These are phyloP conservation scores for Arthrobotrys iridis DNA, from an alignment of 2,329 filamentous ascomycete genomes.

Conservation along the genomic window DNA sequence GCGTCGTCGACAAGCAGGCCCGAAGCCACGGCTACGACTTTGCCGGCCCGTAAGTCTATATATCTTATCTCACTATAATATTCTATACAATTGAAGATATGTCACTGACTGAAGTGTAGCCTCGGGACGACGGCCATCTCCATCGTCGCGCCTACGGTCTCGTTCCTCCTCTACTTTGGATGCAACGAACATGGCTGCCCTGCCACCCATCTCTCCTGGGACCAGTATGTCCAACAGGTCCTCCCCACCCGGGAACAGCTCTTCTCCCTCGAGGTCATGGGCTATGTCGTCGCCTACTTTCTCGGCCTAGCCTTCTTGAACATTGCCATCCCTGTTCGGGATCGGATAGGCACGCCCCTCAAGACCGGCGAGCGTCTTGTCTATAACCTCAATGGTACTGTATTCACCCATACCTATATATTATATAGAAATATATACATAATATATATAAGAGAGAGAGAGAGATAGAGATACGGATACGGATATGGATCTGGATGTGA, in stretches of 20 bases:
- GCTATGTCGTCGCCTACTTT: constrained; percentile 78
- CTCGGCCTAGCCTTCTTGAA: constrained; percentile 70
- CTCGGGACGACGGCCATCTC: constrained; percentile 80
- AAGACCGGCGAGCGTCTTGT: constrained; percentile 56
- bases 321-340: constrained; percentile 76
- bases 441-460: too few relatives aligned
- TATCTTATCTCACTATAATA: not conserved
- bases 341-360: constrained; percentile 75
- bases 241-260: constrained; percentile 68
- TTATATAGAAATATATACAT: too few relatives aligned
- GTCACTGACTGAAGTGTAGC: constrained; percentile 63
- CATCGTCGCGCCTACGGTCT: constrained; percentile 79
- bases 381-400: constrained; percentile 63
- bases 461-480: too few relatives aligned
- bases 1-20: constrained; percentile 38
- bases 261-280: constrained; percentile 79
- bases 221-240: constrained; percentile 73
- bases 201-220: constrained; percentile 78
- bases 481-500: too few relatives aligned
- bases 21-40: constrained; percentile 63
- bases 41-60: constrained; percentile 63
- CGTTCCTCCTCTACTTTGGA: constrained; percentile 81
- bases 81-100: constrained; percentile 33
- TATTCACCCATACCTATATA: too few relatives aligned
- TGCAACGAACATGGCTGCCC: constrained; percentile 97